Evolutionary conservation across 768 basidiomycete genomes (phyloP).

Genomic region (Pisolithus albus): DNA sequence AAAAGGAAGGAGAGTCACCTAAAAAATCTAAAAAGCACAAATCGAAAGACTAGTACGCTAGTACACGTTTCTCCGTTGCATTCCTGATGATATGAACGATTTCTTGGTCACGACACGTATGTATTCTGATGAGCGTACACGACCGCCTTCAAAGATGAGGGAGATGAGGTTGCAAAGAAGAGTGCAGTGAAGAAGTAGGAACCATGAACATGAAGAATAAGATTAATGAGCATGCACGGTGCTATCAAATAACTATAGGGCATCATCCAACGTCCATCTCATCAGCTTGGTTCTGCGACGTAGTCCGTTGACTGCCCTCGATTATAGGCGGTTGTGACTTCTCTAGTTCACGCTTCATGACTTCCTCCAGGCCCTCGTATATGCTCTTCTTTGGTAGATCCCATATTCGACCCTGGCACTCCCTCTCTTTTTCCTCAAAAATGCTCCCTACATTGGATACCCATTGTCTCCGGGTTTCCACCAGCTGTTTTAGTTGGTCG

Average conservation of each 20-base stretch:
- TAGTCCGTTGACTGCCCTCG: conserved; percentile 23
- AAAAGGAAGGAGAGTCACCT: conserved; percentile 38
- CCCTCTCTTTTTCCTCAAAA: conserved; percentile 68
- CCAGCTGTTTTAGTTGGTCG: conserved; percentile 62
- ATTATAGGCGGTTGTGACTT: conserved; percentile 15
- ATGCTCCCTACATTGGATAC: conserved; percentile 67
- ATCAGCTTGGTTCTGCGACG: conserved; percentile 39
- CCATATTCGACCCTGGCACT: conserved; percentile 61
- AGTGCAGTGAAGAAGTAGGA: conserved; percentile 18
- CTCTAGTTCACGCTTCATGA: conserved; percentile 37
- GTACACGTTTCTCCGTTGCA: background rate
- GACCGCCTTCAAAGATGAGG: conserved; percentile 9
- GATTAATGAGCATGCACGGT: conserved; percentile 11
- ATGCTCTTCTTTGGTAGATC: conserved; percentile 74
- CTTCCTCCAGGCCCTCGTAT: conserved; percentile 69
- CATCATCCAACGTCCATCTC: conserved; percentile 65
- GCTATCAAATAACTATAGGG: background rate
- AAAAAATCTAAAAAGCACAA: conserved; percentile 47
- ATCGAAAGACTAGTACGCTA: conserved; percentile 15
- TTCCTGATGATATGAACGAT: background rate
- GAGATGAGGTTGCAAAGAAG: conserved; percentile 16
- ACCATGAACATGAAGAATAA: conserved; percentile 24
- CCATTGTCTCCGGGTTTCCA: conserved; percentile 74
- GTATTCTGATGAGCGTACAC: background rate
- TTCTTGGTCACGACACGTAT: background rate